Evolutionary conservation across 2,329 filamentous ascomycete genomes (phyloP).

Genomic region (Sporothrix brunneoviolacea): DNA sequence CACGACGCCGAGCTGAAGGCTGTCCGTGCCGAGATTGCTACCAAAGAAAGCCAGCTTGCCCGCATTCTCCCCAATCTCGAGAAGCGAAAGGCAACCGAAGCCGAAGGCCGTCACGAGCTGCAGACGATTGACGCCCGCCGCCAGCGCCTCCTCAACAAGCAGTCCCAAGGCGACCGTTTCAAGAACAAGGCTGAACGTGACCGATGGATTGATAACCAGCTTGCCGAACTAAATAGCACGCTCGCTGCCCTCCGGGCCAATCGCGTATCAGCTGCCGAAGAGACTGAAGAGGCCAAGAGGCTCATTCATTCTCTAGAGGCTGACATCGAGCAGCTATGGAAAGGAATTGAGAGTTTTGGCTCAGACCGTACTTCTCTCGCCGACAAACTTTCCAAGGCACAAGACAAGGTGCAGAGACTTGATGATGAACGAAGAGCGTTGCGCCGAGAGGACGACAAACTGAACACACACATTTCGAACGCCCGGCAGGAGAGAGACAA

Average conservation of each 20-base stretch:
- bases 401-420: slow-evolving; percentile 70
- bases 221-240: slow-evolving; percentile 70
- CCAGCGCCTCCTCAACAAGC: slow-evolving; percentile 81
- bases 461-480: slow-evolving; percentile 70
- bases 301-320: slow-evolving; percentile 50
- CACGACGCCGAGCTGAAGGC: slow-evolving; percentile 66
- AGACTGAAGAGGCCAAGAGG: slow-evolving; percentile 44
- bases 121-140: slow-evolving; percentile 69
- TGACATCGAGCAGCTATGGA: slow-evolving; percentile 65
- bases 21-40: slow-evolving; percentile 65
- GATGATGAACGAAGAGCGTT: slow-evolving; percentile 83
- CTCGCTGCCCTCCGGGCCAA: slow-evolving; percentile 78
- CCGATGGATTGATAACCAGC: slow-evolving; percentile 70
- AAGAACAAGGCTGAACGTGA: slow-evolving; percentile 84
- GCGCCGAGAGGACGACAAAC: slow-evolving; percentile 81
- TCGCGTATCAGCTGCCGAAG: slow-evolving; percentile 75
- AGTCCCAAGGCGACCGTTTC: slow-evolving; percentile 82
- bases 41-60: slow-evolving; percentile 70
- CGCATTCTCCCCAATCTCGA: slow-evolving; percentile 72
- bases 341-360: slow-evolving; percentile 73
- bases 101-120: slow-evolving; percentile 61
- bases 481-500: slow-evolving; percentile 69
- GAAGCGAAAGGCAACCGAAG: slow-evolving; percentile 65
- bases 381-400: slow-evolving; percentile 68
- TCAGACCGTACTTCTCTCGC: slow-evolving; percentile 65